A percentile compares a stretch with the other conserved stretches of the same genome.
Conservation (phyloP, 495 filamentous ascomycete species). For the Aspergillus bertholletiae region DNA sequence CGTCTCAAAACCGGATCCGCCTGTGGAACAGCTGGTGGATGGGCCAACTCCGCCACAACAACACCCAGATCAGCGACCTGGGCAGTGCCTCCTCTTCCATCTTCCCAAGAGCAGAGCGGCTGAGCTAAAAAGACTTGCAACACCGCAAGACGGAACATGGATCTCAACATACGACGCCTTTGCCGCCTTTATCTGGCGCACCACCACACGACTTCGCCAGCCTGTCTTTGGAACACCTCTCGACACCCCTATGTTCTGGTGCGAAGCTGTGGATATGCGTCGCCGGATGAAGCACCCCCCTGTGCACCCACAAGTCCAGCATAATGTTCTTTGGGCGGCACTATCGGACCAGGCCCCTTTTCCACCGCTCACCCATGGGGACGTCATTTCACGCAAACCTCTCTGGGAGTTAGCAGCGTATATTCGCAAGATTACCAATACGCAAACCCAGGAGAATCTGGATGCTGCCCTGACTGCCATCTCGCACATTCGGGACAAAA, state of each 20-base stretch:
- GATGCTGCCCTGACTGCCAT: conserved; percentile 22
- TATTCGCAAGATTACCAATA: conserved; percentile 33
- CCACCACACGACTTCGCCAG: conserved; percentile 27
- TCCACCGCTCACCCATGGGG: conserved; percentile 16
- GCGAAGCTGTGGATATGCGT: conserved; percentile 38
- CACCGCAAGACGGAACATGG: conserved; percentile 25
- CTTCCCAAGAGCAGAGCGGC: conserved; percentile 40
- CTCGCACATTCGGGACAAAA: conserved; percentile 32
- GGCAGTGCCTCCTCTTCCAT: conserved; percentile 33
- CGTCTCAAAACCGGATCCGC: conserved; percentile 11
- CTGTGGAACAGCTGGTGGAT: conserved; percentile 18
- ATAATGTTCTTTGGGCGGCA: conserved; percentile 30
- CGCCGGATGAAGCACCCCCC: conserved; percentile 27
- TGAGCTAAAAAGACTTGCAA: conserved; percentile 33
- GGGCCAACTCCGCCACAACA: conserved; percentile 26
- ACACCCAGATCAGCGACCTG: conserved; percentile 25
- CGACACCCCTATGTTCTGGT: conserved; percentile 21
- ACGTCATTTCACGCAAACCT: conserved; percentile 33
- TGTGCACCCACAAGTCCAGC: conserved; percentile 26
- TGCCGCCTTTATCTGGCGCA: conserved; percentile 35
- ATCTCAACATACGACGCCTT: conserved; percentile 45
- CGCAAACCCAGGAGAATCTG: conserved; percentile 23
- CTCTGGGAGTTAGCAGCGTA: conserved; percentile 29
- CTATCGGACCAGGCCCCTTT: conserved; percentile 14
- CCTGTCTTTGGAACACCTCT: conserved; percentile 23